Base-by-base conservation (phyloP, 352 stramenopile genomes). In the Phytopythium cucurbitacearum region DNA sequence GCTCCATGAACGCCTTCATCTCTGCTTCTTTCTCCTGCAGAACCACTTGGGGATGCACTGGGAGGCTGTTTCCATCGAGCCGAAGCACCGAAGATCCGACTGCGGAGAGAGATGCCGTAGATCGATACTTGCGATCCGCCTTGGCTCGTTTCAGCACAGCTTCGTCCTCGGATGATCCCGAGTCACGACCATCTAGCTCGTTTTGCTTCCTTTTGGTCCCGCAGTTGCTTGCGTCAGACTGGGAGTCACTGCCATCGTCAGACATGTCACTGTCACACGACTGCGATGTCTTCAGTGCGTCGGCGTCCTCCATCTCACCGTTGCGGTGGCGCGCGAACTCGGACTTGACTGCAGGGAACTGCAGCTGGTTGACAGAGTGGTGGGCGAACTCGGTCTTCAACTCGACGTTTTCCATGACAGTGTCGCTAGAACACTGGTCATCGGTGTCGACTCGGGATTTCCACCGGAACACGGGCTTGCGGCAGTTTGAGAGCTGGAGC, bases 381-480 rank as follows among this genome's bases (percentile, higher is more conserved):
- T 53, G 51, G 21, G 47, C 13, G 15, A 21, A 15, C 5, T 65
- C 51, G 28, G 46, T 37, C 51, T 69, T 71, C 15, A 61, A 42
- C 10, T 69, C 59, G 21, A 64, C 51, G 7, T 35, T 33, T 12
- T 62, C 51, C 3, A 44, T 38, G 15, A 56, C 40, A 8, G 16
- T 38, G 7, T 45, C 41, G 46, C 36, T 16, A 3, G 28, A 1
- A 16, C 1, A 10, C 3, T 4, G 7, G 1, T 8, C 4, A n/a
- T 9, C 21, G 2, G 8, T 36, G 2, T 46, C 35, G 16, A 45
- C 71, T 10, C 76, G 69, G 13, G 64, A 61, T 60, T 76, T 82
- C 85, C 85, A 94, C n/a, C 82, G 82, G 44, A 94, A 94, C 2
- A 91, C 69, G 6, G 85, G 85, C 49, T 94, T 94, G 36, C 85